phyloP scores from a whole-genome alignment of 169 alveolate species.

The Plasmodium cynomolgi region DNA sequence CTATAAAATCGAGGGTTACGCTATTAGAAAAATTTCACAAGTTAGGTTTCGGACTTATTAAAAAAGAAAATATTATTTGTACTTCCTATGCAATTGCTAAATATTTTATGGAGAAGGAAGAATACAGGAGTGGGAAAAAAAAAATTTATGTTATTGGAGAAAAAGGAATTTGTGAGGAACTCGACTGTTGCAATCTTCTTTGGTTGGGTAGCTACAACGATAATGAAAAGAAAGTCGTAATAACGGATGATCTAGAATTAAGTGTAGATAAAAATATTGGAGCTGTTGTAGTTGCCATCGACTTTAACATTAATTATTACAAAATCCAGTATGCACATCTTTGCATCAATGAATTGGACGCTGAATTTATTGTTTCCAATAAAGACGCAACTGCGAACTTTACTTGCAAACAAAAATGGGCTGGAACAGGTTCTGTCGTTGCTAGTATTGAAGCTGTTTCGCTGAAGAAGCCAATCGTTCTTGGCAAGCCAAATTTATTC shows the following conservation, averaged over 20 bases:
- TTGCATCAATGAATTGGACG: constrained; percentile 71
- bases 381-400: constrained; percentile 77
- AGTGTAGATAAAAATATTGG: constrained; percentile 74
- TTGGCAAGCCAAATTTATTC: constrained; percentile 78
- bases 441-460: constrained; percentile 77
- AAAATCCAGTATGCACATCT: constrained; percentile 81
- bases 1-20: constrained; percentile 75
- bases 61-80: constrained; percentile 70
- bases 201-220: constrained; percentile 70
- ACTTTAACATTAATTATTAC: constrained; percentile 76
- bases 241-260: constrained; percentile 50
- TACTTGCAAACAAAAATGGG: constrained; percentile 80
- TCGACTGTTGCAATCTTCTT: constrained; percentile 11
- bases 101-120: constrained; percentile 57
- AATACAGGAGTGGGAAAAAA: constrained; percentile 39
- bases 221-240: constrained; percentile 51
- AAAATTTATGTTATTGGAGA: constrained; percentile 79
- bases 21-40: constrained; percentile 71
- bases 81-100: constrained; percentile 73
- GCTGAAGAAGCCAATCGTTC: constrained; percentile 67
- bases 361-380: constrained; percentile 79
- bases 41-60: constrained; percentile 68
- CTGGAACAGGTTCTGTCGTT: constrained; percentile 84
- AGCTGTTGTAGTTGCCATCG: constrained; percentile 81
- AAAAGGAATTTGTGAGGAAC: constrained; percentile 72